Evolutionary conservation across 805 yeast genomes (phyloP), one percentile per base, ranked within the genome.

Genomic region (Hanseniaspora meyeri): DNA sequence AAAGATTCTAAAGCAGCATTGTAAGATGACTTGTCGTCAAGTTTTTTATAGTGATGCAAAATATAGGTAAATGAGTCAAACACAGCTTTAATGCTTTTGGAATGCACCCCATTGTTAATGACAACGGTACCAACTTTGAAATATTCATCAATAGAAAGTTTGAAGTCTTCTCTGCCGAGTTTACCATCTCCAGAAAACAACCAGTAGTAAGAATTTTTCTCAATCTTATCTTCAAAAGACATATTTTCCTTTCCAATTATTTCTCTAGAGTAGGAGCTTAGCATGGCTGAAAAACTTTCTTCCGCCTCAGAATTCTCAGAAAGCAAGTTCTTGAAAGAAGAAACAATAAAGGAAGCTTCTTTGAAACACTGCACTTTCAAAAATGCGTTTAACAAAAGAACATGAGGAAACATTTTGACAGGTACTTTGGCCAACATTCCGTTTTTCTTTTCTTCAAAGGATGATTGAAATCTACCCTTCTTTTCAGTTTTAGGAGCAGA

Each of bases 111-210:
- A 43, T 16, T 56, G 58, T 5, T 14, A 27, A 34, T 36, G 27
- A 50, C 37, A 29, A 42, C 50, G 3, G 34, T 48, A 29, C 47
- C 8, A 40, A 55, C 51, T 29, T 43, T 49, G 9, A 51, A 52
- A n/a, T 51, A 58, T 4, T 49, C 58, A 17, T 43, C 51, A 4
- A 53, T 38, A 29, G 52, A 60, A 34, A 42, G 45, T 19, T 11
- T 20, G 16, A 16, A 27, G 3, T 10, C 6, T 9, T 24, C 32
- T 12, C 12, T 7, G 12, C 24, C 24, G 4, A 42, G 19, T 24
- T 20, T 42, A 16, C 45, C 45, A 10, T 12, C n/a, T 24, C 17
- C 31, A 24, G 31, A 8, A 27, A 42, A 42, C 29, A 42, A 24
- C 45, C 45, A 42, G 29, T 42, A 42, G 12, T 42, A 42, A 17